Base-by-base conservation (phyloP, 257 asterid genomes). In the Nicotiana obtusifolia region DNA sequence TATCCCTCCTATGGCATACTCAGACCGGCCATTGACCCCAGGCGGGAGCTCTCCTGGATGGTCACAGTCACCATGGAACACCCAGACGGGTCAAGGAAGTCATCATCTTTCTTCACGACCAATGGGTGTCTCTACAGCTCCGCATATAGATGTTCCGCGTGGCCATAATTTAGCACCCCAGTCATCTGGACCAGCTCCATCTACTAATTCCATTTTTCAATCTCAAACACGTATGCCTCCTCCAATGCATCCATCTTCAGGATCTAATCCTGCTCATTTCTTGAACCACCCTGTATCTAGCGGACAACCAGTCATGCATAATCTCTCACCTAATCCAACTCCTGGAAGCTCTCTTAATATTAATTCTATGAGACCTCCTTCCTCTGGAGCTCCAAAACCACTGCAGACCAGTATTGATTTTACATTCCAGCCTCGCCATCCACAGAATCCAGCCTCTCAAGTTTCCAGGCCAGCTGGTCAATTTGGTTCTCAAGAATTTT, bases 401-500 rank as follows among this genome's bases (percentile, higher is more conserved):
- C 98, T 83, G 84, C 95, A 84, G 64, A 89, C 97, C 20, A 87
- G 87, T 84, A 78, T 84, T 77, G 97, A 93, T 88, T 95, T 95
- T 80, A 90, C 97, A 66, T 95, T 93, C 86, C 98, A 86, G 86
- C 97, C 97, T 62, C 96, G 85, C 77, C 88, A 88, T 76, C 93
- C 91, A 13, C 94, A 86, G 22, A 83, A 82, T 88, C 78, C 90
- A 44, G 84, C 85, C 64, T 64, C 91, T 54, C 94, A 85, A 84
- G 83, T 78, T 76, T 83, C 83, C 44, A 82, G 92, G 89, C 93
- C 87, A 73, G 57, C 77, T 71, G 78, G 81, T 81, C 97, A 85
- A 62, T 88, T 87, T 66, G 31, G 80, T 52, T 84, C 66, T 49
- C 94, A 86, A 57, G 86, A 71, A 53, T 28, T 82, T 64, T 44